Base-by-base conservation (phyloP, 345 rosid genomes). In the Heritiera littoralis region DNA sequence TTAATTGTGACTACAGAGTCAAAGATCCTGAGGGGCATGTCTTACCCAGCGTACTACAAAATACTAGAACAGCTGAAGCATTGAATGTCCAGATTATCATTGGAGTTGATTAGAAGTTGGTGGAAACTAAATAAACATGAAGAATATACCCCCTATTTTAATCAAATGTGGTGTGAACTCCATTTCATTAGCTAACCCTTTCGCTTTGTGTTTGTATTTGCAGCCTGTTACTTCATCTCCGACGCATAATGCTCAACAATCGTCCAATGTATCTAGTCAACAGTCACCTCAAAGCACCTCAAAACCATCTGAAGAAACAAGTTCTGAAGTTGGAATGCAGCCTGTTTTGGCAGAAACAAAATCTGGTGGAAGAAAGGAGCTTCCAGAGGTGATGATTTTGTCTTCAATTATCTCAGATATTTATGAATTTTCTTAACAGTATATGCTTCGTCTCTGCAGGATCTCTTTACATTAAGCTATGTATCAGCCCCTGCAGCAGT, bases 391-490 rank as follows among this genome's bases (percentile, higher is more conserved):
- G 80, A 80, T 80, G 77, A 46, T 66, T 66, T 83, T 68, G 67
- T 28, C 32, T 74, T 65, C 1, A 38, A 17, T 51, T 74, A 11
- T 66, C 43, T 30, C 30, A 13, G 58, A 67, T 66, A 5, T 74
- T 80, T 75, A 75, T 78, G 49, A 51, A 81, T 65, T 35, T 58
- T 79, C 71, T 67, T 51, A 32, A 28, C 52, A 23, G 80, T 73
- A 68, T 77, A 46, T 52, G 14, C 75, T 71, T 3, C 3, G 68
- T 76, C 71, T 81, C 66, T 78, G 75, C 87, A 95, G 98, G 94
- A 93, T 82, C 88, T 93, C 80, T 93, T 92, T 80, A 68, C 92
- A 49, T 77, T 88, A 84, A 86, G 87, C 82, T 91, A 86, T 70
- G 61, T 80, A 60, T 81, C 86, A 68, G 82, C 55, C 9, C 75